phyloP scores from a whole-genome alignment of 1,284 basidiomycete genomes.

The Wallemia mellicola region DNA sequence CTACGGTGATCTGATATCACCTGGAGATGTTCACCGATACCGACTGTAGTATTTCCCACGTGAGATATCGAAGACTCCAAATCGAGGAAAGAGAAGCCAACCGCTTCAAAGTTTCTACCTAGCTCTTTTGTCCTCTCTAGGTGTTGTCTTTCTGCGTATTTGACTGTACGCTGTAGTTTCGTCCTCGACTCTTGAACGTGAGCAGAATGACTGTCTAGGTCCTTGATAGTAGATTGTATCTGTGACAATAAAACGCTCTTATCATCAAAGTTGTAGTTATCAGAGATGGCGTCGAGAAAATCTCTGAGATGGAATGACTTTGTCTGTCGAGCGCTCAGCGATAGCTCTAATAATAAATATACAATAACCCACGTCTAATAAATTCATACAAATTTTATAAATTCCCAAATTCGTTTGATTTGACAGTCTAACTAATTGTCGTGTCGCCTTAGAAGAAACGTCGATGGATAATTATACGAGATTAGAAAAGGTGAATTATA shows the following conservation, averaged over 20 bases:
- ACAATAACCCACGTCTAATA: background rate
- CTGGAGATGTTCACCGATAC: conserved; percentile 94
- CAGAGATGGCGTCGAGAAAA: background rate
- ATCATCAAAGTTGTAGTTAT: background rate
- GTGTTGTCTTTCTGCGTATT: conserved; percentile 72
- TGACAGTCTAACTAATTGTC: background rate
- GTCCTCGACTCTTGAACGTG: conserved; percentile 67
- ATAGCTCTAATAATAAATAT: background rate
- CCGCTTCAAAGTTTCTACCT: conserved; percentile 54
- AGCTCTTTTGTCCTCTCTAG: conserved; percentile 73
- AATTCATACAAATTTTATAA: background rate
- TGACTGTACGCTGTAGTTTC: conserved; percentile 69
- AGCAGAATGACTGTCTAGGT: conserved; percentile 49
- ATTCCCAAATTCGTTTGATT: background rate
- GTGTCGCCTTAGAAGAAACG: background rate
- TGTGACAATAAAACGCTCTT: background rate
- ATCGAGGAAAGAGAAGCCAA: conserved; percentile 5
- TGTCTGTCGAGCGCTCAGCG: no score
- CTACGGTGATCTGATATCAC: conserved; percentile 73
- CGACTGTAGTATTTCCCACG: conserved; percentile 73
- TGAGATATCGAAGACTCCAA: conserved; percentile 32
- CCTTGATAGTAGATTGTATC: conserved; percentile 43
- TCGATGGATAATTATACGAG: conserved; percentile 23
- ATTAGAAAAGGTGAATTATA: conserved; percentile 40
- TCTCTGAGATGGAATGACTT: background rate